Evolutionary conservation across 2,329 filamentous ascomycete species (phyloP).

Genomic region (Sclerotinia subarctica): DNA sequence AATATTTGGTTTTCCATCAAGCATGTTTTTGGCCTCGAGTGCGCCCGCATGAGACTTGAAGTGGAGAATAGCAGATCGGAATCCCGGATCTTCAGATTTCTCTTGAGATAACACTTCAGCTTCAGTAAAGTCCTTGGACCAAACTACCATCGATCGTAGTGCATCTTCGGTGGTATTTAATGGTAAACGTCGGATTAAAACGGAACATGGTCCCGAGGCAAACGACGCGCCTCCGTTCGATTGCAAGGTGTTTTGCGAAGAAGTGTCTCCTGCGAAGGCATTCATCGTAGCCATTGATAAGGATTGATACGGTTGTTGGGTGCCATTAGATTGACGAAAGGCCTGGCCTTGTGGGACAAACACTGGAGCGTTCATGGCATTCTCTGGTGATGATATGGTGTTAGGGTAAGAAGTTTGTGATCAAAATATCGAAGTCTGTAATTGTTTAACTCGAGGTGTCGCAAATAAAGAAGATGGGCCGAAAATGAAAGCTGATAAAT

Average conservation of each 20-base stretch:
- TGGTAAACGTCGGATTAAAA: slow-evolving; percentile 55
- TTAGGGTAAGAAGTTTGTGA: slow-evolving; percentile 28
- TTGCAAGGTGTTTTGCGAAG: slow-evolving; percentile 28
- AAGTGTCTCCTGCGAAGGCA: slow-evolving; percentile 33
- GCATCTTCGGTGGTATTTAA: slow-evolving; percentile 52
- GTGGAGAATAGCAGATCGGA: slow-evolving; percentile 51
- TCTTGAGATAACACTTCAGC: slow-evolving; percentile 52
- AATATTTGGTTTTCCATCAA: slow-evolving; percentile 54
- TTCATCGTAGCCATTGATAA: slow-evolving; percentile 37
- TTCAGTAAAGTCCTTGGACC: slow-evolving; percentile 53
- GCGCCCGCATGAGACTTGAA: slow-evolving; percentile 55
- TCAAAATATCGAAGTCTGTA: slow-evolving; percentile 20
- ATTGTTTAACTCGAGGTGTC: slow-evolving; percentile 22
- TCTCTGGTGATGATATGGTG: slow-evolving; percentile 33
- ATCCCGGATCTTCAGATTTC: slow-evolving; percentile 49
- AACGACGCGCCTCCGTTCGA: slow-evolving; percentile 28
- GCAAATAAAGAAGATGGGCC: slow-evolving; percentile 15
- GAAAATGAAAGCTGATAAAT: slow-evolving; percentile 10
- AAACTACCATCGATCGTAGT: slow-evolving; percentile 56
- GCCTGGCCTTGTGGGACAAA: slow-evolving; percentile 37
- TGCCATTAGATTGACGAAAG: slow-evolving; percentile 36
- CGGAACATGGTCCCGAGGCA: slow-evolving; percentile 39
- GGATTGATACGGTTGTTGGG: slow-evolving; percentile 35
- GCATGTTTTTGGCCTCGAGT: slow-evolving; percentile 53
- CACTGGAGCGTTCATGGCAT: slow-evolving; percentile 39